Base-by-base conservation (phyloP, 805 yeast species). In the Ogataea neopini region DNA sequence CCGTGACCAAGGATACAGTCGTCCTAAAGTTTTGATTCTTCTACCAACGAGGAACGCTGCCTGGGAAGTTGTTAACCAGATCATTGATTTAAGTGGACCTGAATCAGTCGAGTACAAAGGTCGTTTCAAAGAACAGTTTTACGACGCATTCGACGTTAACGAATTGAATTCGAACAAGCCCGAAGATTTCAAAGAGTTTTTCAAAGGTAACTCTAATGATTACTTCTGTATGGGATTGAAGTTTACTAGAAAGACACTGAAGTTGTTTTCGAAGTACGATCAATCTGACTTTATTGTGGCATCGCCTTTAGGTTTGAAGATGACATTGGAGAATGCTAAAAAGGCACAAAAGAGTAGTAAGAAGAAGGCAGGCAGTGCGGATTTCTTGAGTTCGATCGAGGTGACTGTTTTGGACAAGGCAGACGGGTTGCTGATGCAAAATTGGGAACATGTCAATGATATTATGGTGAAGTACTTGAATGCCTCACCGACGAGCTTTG, bases 1-100 rank as follows among this genome's bases (percentile, higher is more conserved):
- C 53, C 72, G 96, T 47, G 99, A 94, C 64, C 98, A 94, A 66
- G 98, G 99, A 23, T 94, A 89, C 64, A 91, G 97, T 0, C 76
- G 98, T 52, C 96, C 99, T 1, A 91, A 90, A 60, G 90, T 86
- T 1, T 69, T 94, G 47, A 80, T 92, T 4, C 67, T 94, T 20
- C 70, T 88, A 34, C 98, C 99, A 10, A 88, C 96, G 0, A 77
- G 97, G 60, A 78, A 89, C 55, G 70, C 84, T 8, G 89, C 94
- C 22, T 83, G 80, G 61, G 80, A 83, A 49, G 73, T 89, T 14
- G 81, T 91, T 17, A 76, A 77, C 36, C 74, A 78, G 29, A 56
- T 94, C 32, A 80, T 84, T 32, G 68, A 73, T 30, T 67, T 85
- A 22, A 78, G 90, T 2, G 88, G 86, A 0, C 69, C 84, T 28